These are phyloP conservation scores for Verticillium dahliae DNA, from an alignment of 2,329 filamentous ascomycete species.

Conservation along the genomic window DNA sequence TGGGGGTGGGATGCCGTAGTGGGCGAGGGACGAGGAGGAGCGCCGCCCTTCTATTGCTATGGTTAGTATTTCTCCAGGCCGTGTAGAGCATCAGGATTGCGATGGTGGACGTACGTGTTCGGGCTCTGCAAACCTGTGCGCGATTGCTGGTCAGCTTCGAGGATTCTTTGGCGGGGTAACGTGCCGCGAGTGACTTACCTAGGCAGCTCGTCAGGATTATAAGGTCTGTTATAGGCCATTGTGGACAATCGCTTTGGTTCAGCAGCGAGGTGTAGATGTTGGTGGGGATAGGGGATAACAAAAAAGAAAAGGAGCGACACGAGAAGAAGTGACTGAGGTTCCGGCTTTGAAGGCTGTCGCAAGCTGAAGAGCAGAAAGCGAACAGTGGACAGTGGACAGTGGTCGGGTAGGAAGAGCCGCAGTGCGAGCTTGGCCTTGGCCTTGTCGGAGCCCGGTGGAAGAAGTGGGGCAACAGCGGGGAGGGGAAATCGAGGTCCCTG, in stretches of 20 bases:
- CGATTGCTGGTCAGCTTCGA: slow-evolving; percentile 15
- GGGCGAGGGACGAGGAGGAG: slow-evolving; percentile 8
- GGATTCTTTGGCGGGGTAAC: slow-evolving; percentile 4
- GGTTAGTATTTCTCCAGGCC: slow-evolving; percentile 3
- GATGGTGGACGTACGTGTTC: slow-evolving; percentile 48
- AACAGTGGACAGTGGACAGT: background rate
- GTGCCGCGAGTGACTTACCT: slow-evolving; percentile 54
- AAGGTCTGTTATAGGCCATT: slow-evolving; percentile 93
- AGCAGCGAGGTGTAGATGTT: background rate
- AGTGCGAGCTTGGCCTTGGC: background rate
- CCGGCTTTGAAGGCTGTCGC: background rate
- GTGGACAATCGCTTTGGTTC: slow-evolving; percentile 11
- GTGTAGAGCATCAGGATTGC: background rate
- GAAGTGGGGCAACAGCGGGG: background rate
- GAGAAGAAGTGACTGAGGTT: background rate
- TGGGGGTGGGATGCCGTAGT: background rate
- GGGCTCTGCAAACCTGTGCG: slow-evolving; percentile 66
- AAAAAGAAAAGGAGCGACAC: background rate
- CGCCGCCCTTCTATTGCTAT: slow-evolving; percentile 12
- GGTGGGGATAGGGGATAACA: background rate
- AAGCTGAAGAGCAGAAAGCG: background rate
- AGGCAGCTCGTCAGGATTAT: slow-evolving; percentile 91
- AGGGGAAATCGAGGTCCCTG: background rate
- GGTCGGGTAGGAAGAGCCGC: background rate
- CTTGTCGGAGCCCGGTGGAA: background rate